These are phyloP conservation scores for Irpex sp. DNA, from an alignment of 1,284 basidiomycete species.

Conservation along the genomic window DNA sequence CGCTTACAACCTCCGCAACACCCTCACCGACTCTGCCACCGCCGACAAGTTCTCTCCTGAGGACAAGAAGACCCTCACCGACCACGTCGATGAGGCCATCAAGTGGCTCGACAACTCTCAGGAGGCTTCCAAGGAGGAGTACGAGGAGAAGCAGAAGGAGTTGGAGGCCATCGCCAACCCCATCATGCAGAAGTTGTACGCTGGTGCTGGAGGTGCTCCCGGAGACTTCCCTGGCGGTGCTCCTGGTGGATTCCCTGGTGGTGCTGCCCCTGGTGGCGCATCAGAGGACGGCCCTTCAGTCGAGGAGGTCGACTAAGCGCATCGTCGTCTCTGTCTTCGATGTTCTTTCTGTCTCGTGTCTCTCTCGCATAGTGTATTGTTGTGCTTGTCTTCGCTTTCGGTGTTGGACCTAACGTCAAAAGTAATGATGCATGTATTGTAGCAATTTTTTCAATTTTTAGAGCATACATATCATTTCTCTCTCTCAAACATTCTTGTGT, in stretches of 20 bases:
- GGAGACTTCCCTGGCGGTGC: conserved; percentile 42
- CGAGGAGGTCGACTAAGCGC: conserved; percentile 76
- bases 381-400: conserved; percentile 12
- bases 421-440: conserved; percentile 22
- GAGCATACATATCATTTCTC: conserved; percentile 1
- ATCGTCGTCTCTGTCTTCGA: background rate
- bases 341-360: background rate
- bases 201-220: conserved; percentile 51
- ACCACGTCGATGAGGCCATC: conserved; percentile 83
- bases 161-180: conserved; percentile 86
- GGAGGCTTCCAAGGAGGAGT: conserved; percentile 94
- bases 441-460: conserved; percentile 12
- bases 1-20: conserved; percentile 94
- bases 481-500: background rate
- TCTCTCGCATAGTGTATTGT: conserved; percentile 5
- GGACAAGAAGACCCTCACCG: conserved; percentile 87
- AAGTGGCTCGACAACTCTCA: conserved; percentile 85
- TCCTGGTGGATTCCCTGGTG: conserved; percentile 39
- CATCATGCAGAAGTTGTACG: conserved; percentile 93
- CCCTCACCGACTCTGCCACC: conserved; percentile 80
- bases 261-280: conserved; percentile 29
- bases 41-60: conserved; percentile 82
- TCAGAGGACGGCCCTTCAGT: conserved; percentile 80
- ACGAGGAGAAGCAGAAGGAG: conserved; percentile 94
- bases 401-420: conserved; percentile 15